phyloP scores from a whole-genome alignment of 1,284 basidiomycete species.

The Chalciporus sp. region DNA sequence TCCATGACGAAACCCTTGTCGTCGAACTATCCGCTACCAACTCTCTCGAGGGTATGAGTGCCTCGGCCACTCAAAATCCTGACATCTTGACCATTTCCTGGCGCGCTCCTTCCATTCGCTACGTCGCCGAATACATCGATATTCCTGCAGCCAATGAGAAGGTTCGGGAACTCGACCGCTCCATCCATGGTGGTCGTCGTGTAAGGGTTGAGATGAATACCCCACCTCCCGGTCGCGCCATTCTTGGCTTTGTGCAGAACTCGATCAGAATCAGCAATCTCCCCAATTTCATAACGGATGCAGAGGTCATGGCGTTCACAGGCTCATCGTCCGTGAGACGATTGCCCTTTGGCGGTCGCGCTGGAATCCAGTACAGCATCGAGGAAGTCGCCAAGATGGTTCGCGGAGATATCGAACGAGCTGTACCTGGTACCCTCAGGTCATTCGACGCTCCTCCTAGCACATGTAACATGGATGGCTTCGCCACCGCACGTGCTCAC shows the following conservation, averaged over 20 bases:
- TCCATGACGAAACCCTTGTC: conserved; percentile 40
- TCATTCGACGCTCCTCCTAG: conserved; percentile 26
- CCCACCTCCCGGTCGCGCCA: conserved; percentile 29
- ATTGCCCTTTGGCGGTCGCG: conserved; percentile 8
- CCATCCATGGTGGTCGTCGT: conserved; percentile 39
- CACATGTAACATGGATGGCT: conserved; percentile 23
- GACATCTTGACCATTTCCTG: conserved; percentile 48
- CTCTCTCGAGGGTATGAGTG: conserved; percentile 42
- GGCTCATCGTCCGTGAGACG: conserved; percentile 25
- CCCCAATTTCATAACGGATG: conserved; percentile 22
- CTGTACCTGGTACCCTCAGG: conserved; percentile 16
- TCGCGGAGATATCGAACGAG: conserved; percentile 22
- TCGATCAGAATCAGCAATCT: conserved; percentile 38
- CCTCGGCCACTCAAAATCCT: conserved; percentile 27
- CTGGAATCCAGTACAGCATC: background rate
- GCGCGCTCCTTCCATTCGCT: conserved; percentile 41
- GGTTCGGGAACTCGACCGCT: conserved; percentile 37
- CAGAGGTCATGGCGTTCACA: conserved; percentile 25
- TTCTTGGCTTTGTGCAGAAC: conserved; percentile 24
- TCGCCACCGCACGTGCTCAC: conserved; percentile 38
- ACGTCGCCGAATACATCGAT: conserved; percentile 41
- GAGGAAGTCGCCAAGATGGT: conserved; percentile 17
- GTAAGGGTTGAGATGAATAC: conserved; percentile 46
- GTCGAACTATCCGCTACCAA: conserved; percentile 43
- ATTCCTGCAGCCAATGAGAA: conserved; percentile 19